Evolutionary conservation across 345 rosid species (phyloP).

Genomic region (Schrenkiella parvula): DNA sequence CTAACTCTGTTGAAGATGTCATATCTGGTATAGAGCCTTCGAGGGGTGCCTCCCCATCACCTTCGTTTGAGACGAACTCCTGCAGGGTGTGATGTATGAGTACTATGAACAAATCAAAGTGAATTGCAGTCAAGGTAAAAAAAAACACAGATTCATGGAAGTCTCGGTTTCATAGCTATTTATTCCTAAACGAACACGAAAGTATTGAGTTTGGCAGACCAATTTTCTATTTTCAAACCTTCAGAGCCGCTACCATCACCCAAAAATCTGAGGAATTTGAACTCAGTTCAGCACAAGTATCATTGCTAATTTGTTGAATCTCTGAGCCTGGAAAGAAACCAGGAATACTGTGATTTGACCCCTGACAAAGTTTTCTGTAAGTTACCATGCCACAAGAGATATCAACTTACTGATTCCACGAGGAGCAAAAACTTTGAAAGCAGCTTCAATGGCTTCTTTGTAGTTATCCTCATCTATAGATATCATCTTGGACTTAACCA

Average conservation of each 20-base stretch:
- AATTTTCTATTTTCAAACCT: conserved; percentile 51
- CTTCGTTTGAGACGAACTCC: conserved; percentile 91
- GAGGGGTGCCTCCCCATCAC: conserved; percentile 87
- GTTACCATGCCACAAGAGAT: conserved; percentile 4
- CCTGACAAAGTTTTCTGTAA: not conserved
- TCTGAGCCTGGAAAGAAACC: conserved; percentile 51
- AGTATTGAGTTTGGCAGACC: not conserved
- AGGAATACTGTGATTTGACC: conserved; percentile 1
- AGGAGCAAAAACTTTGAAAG: conserved; percentile 88
- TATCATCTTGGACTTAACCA: conserved; percentile 68
- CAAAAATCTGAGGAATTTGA: conserved; percentile 81
- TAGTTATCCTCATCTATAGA: conserved; percentile 85
- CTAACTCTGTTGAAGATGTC: conserved; percentile 99
- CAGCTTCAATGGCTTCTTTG: conserved; percentile 85
- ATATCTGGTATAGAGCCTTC: conserved; percentile 99
- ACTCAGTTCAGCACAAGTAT: conserved; percentile 58
- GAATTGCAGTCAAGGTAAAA: not conserved
- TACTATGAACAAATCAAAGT: not conserved
- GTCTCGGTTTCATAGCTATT: too few species aligned
- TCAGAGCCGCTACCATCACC: conserved; percentile 97
- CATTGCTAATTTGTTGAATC: conserved; percentile 54
- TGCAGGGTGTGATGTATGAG: conserved; percentile 22
- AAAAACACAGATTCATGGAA: not conserved
- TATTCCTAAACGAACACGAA: not conserved
- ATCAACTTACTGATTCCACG: conserved; percentile 81